A percentile compares a stretch with the other conserved stretches of the same genome.
These are phyloP conservation scores for Penicillium sp. DNA, from an alignment of 2,329 filamentous ascomycete genomes.

Conservation along the genomic window DNA sequence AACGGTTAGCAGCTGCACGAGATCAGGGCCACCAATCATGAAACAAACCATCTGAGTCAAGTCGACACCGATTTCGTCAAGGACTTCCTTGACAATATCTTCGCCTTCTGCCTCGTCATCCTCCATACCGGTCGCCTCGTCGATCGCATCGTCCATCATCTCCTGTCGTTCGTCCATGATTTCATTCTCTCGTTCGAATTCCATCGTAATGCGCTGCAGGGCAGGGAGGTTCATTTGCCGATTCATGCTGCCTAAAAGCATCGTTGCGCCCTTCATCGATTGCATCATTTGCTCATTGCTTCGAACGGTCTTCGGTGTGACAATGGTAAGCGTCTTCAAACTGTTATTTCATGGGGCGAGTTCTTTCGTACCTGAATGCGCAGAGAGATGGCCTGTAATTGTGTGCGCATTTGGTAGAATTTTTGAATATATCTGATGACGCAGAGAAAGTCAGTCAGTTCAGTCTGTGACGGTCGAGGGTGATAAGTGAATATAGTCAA, in stretches of 20 bases:
- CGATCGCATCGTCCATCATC: conserved; percentile 99
- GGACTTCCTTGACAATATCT: conserved; percentile 92
- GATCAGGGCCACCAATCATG: conserved; percentile 1
- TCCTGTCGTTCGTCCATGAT: conserved; percentile 99
- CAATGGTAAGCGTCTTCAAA: conserved; percentile 12
- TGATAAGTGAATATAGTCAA: conserved; percentile 1
- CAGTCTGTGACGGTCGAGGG: conserved; percentile 1
- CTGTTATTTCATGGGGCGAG: background rate
- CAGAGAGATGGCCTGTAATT: conserved; percentile 92
- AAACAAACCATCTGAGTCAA: conserved; percentile 79
- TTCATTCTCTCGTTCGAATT: conserved; percentile 98
- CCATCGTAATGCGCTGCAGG: conserved; percentile 95
- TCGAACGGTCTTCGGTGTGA: conserved; percentile 73
- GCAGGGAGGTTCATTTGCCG: conserved; percentile 95
- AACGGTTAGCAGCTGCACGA: conserved; percentile 26
- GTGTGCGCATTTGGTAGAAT: conserved; percentile 97
- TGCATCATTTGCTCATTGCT: conserved; percentile 99
- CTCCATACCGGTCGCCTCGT: conserved; percentile 89
- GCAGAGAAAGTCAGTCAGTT: conserved; percentile 8
- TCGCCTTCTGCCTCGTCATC: conserved; percentile 90
- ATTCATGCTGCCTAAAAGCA: conserved; percentile 95
- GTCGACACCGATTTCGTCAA: conserved; percentile 96
- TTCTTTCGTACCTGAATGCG: conserved; percentile 74
- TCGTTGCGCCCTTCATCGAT: conserved; percentile 97
- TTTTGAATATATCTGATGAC: conserved; percentile 82